Conservation (phyloP, 139 green algal genomes). For the Picochlorum sp. region DNA sequence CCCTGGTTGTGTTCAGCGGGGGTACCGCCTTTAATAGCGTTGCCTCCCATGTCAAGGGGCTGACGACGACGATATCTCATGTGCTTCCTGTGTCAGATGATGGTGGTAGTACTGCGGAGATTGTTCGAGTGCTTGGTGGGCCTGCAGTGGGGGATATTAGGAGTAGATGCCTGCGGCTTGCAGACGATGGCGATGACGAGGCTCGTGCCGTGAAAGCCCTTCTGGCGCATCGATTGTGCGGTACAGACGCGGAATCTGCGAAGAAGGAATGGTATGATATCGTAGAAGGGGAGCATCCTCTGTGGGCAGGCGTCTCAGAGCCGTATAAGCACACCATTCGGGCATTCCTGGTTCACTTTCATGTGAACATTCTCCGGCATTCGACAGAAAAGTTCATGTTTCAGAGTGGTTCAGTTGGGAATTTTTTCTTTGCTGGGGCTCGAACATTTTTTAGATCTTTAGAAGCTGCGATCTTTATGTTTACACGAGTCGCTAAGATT, state of each 20-base stretch:
- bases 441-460: slow-evolving; percentile 92
- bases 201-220: slow-evolving; percentile 56
- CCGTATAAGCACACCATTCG: slow-evolving; percentile 98
- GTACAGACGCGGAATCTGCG: slow-evolving; percentile 36
- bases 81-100: slow-evolving; percentile 96
- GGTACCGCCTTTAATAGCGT: slow-evolving; percentile 98
- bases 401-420: slow-evolving; percentile 70
- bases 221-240: slow-evolving; percentile 79
- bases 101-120: slow-evolving; percentile 93
- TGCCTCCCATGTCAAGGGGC: slow-evolving; percentile 36
- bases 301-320: slow-evolving; percentile 87
- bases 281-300: slow-evolving; percentile 81
- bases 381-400: slow-evolving; percentile 82
- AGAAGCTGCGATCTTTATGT: slow-evolving; percentile 96
- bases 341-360: slow-evolving; percentile 95
- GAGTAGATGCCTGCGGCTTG: slow-evolving; percentile 86
- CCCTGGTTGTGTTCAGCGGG: slow-evolving; percentile 83
- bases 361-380: slow-evolving; percentile 75
- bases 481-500: slow-evolving; percentile 67
- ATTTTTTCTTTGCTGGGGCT: slow-evolving; percentile 97
- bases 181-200: slow-evolving; percentile 80
- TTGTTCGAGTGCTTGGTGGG: slow-evolving; percentile 93
- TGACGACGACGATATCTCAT: slow-evolving; percentile 78
- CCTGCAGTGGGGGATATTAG: slow-evolving; percentile 96
- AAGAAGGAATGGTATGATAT: slow-evolving; percentile 79